Conservation (phyloP, 1,284 basidiomycete genomes). For the Grifola frondosa region DNA sequence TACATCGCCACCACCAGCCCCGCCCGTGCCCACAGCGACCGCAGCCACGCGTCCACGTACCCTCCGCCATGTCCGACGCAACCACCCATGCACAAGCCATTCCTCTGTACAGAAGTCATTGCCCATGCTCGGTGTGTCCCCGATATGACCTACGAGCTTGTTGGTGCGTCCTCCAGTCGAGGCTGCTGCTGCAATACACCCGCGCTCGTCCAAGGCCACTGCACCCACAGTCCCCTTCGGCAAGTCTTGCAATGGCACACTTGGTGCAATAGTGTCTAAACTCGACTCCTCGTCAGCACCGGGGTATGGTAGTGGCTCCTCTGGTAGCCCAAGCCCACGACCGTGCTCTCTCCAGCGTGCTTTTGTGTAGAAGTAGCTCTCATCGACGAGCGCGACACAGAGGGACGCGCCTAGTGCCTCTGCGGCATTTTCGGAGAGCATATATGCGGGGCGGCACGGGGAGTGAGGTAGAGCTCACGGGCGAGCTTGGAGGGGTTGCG, state of each 20-base stretch:
- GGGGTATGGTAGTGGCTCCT: conserved; percentile 49
- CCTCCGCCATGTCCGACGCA: conserved; percentile 41
- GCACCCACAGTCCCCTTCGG: conserved; percentile 83
- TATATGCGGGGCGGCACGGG: conserved; percentile 61
- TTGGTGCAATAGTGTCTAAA: too few species aligned
- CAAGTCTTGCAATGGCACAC: conserved; percentile 52
- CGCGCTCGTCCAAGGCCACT: conserved; percentile 72
- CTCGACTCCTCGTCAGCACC: conserved; percentile 21
- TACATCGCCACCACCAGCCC: conserved; percentile 84
- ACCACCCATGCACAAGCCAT: conserved; percentile 50
- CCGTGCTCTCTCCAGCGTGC: conserved; percentile 74
- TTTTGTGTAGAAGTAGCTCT: conserved; percentile 76
- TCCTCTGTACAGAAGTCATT: conserved; percentile 82
- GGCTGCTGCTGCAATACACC: conserved; percentile 71
- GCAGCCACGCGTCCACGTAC: conserved; percentile 36
- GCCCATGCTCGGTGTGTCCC: conserved; percentile 79
- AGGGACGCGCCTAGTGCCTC: conserved; percentile 58
- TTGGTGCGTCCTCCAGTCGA: conserved; percentile 83
- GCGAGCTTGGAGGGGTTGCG: conserved; percentile 76
- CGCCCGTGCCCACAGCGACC: conserved; percentile 72
- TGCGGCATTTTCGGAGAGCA: conserved; percentile 65
- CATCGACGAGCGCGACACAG: conserved; percentile 60
- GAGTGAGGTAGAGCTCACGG: conserved; percentile 67
- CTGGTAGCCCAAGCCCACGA: conserved; percentile 67
- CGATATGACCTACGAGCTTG: conserved; percentile 77